Base-by-base conservation (phyloP, 1,139 yeast species). In the Lodderomyces oxycetoniae region DNA sequence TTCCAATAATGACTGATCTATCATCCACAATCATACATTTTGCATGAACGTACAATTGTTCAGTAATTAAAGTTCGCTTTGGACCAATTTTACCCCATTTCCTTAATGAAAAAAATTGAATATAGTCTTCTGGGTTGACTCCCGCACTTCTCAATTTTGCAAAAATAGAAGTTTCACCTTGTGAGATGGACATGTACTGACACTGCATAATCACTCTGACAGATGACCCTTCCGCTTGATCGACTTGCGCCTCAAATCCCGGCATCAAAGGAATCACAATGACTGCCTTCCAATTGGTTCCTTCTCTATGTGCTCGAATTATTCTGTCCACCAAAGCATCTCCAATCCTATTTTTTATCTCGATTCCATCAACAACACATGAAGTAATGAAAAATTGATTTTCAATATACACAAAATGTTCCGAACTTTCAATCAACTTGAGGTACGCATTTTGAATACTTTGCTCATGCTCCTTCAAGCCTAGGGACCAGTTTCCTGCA, bases 171-270 rank as follows among this genome's bases (percentile, higher is more conserved):
- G 88, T 72, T 10, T 81, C 73, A 1, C 98, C 98, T 53, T 95
- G 75, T 1, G 95, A 86, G 29, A 93, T 93, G 2, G 95, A 82
- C 77, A 85, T 79, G 56, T 78, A 93, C 59, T 93, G 97, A 53
- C 97, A 88, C 61, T 89, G 94, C 95, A 91, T 89, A 48, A 93
- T 93, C 22, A 91, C 84, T 48, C 99, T 75, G 5, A 93, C 91
- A 15, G 95, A 78, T 0, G 96, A 83, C 4, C 96, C 98, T 47
- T 88, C 96, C 5, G 94, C 85, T 45, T 85, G 77, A 55, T 91
- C 97, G 23, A 93, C 95, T 46, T 88, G 87, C 12, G 95, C 81
- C 51, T 86, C 95, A 55, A 93, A 93, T 0, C 98, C 99, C 1
- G 99, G 99, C 94, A 91, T 87, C 47, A 93, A 67, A 3, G 99